Evolutionary conservation across 2,329 filamentous ascomycete genomes (phyloP).

Genomic region (Raffaelea ambrosiae): DNA sequence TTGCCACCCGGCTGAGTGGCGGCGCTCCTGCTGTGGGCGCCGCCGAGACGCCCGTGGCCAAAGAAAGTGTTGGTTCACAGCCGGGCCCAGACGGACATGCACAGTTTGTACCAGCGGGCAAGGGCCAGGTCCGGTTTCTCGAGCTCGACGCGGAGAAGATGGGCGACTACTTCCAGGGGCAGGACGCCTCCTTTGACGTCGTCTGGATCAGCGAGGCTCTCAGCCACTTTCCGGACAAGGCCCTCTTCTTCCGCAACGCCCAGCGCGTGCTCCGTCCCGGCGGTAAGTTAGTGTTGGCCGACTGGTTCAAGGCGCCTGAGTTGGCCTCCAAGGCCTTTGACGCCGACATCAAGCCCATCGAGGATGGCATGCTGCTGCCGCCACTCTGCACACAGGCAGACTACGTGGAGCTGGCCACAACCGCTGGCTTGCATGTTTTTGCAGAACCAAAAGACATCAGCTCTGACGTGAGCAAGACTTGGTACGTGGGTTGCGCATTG

Average conservation of each 20-base stretch:
- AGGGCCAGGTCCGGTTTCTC: constrained; percentile 42
- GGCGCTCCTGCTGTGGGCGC: neutral
- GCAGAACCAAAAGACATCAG: constrained; percentile 47
- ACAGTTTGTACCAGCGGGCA: constrained; percentile 28
- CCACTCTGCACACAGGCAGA: constrained; percentile 44
- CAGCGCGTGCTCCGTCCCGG: constrained; percentile 36
- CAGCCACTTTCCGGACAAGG: constrained; percentile 51
- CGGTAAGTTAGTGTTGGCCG: constrained; percentile 47
- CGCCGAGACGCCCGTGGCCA: too few species aligned
- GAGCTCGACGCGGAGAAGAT: constrained; percentile 56
- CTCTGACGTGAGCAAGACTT: constrained; percentile 48
- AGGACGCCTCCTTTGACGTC: constrained; percentile 36
- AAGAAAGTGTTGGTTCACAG: too few species aligned
- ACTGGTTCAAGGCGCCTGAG: constrained; percentile 51
- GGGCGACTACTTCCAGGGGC: constrained; percentile 38
- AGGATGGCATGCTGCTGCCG: constrained; percentile 54
- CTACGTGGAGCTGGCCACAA: constrained; percentile 41
- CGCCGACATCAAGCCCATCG: constrained; percentile 49
- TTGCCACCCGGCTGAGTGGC: constrained; percentile 42
- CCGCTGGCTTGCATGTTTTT: constrained; percentile 36
- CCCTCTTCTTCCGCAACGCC: constrained; percentile 48
- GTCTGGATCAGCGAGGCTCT: constrained; percentile 57
- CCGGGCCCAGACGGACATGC: constrained; percentile 12
- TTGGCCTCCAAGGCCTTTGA: constrained; percentile 34
- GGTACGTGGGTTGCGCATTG: constrained; percentile 29